Evolutionary conservation across 306 rosid species (phyloP), one percentile per base, ranked within the genome.

Genomic region (Astragalus membranaceus): DNA sequence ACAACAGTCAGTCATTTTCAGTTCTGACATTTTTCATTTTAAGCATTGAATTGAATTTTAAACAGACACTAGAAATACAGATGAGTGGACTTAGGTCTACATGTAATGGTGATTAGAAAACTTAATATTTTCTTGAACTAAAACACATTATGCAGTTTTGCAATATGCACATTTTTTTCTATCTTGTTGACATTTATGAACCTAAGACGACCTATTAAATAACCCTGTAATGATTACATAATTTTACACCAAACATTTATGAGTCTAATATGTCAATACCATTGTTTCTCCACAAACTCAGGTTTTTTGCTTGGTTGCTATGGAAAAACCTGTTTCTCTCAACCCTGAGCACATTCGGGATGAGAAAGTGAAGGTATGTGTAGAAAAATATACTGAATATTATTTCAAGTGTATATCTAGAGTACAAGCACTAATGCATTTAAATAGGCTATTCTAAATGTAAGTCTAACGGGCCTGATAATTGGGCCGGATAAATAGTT

Each of bases 351-450:
- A 94, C 68, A 89, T 94, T 66, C 89, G 99, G 35, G 99, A 94
- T 44, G 99, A 91, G 86, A 94, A 94, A 94, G 97, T 94, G 67
- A 94, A 94, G 97, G 99, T 94, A n/a, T n/a, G n/a, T n/a, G n/a
- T n/a, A n/a, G n/a, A n/a, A n/a, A n/a, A n/a, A n/a, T n/a, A n/a
- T n/a, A n/a, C n/a, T n/a, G n/a, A n/a, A n/a, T n/a, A n/a, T n/a
- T n/a, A n/a, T n/a, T n/a, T n/a, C n/a, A n/a, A n/a, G n/a, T n/a
- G n/a, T n/a, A n/a, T n/a, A n/a, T n/a, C n/a, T n/a, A n/a, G n/a
- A n/a, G n/a, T n/a, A n/a, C n/a, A n/a, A n/a, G n/a, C n/a, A n/a
- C n/a, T n/a, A n/a, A n/a, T n/a, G n/a, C n/a, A n/a, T n/a, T n/a
- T n/a, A n/a, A n/a, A n/a, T n/a, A n/a, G n/a, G n/a, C n/a, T n/a